Evolutionary conservation across 139 green algal genomes (phyloP).

Genomic region (Closterium sp.): DNA sequence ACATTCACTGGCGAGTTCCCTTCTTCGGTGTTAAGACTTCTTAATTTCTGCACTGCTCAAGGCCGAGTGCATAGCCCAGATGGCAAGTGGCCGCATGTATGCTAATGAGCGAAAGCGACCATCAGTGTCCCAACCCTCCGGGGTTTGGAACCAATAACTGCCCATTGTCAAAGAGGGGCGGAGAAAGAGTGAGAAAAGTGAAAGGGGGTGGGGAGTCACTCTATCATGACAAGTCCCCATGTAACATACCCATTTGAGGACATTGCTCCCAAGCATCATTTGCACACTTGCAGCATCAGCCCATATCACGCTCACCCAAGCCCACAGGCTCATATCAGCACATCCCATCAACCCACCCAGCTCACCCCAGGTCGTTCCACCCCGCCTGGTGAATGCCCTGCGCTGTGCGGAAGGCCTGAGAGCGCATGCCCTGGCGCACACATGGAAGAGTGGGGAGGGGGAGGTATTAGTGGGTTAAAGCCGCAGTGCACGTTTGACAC

Average conservation of each 20-base stretch:
- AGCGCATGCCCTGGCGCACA: conserved; percentile 19
- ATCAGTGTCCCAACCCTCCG: conserved; percentile 45
- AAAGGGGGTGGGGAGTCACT: no score
- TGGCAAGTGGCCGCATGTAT: conserved; percentile 53
- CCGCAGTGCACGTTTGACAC: no score
- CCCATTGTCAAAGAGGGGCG: not conserved
- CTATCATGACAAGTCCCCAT: not conserved
- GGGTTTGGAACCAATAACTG: conserved; percentile 55
- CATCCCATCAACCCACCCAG: not conserved
- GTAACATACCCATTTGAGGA: not conserved
- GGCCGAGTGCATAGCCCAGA: conserved; percentile 52
- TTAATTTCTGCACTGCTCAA: not conserved
- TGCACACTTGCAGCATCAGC: no score
- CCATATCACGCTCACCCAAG: no score
- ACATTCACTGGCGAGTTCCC: no score
- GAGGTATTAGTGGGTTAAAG: no score
- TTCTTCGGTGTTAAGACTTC: no score
- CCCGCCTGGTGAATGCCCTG: conserved; percentile 43
- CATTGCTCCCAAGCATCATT: no score
- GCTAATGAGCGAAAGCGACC: conserved; percentile 48
- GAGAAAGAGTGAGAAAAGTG: not conserved
- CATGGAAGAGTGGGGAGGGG: not conserved
- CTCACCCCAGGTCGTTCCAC: conserved; percentile 46
- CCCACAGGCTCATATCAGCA: not conserved
- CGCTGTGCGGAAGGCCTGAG: conserved; percentile 38